Conservation (phyloP, 2,329 filamentous ascomycete species). For the Neonectria hederae region DNA sequence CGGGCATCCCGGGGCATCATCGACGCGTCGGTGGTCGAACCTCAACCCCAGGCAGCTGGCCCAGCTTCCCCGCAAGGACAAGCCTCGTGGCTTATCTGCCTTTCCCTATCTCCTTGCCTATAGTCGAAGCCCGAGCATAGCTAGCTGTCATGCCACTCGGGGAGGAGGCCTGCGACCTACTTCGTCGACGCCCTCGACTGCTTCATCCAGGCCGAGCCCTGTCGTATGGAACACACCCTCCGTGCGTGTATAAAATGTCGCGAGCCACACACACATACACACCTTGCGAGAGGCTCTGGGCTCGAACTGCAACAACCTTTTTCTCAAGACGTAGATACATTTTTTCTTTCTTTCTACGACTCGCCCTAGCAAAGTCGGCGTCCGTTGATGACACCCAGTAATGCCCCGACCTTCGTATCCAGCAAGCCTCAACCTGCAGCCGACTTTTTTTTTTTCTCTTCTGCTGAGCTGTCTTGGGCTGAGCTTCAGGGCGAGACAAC, state of each 20-base stretch:
- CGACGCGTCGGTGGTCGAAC: not conserved
- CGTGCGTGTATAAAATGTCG: not conserved
- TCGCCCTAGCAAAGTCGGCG: no score
- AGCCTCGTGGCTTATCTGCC: not conserved
- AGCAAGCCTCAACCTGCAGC: not conserved
- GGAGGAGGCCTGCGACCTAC: not conserved
- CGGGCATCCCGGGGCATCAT: not conserved
- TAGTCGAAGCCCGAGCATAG: not conserved
- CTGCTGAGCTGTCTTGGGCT: constrained; percentile 4
- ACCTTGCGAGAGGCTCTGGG: not conserved
- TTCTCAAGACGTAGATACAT: no score
- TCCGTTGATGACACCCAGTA: not conserved
- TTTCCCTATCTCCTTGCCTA: not conserved
- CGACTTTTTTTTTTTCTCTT: not conserved
- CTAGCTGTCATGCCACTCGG: not conserved
- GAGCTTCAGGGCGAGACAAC: constrained; percentile 18
- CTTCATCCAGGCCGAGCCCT: not conserved
- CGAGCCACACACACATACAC: not conserved
- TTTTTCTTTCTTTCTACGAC: no score
- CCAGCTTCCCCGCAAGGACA: not conserved
- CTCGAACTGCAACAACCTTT: not conserved
- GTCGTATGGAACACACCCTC: not conserved
- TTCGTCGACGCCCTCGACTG: not conserved
- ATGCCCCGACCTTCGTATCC: not conserved
- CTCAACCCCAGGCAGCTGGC: not conserved